Base-by-base conservation (phyloP, 352 stramenopile genomes). In the Phytophthora hibernalis region DNA sequence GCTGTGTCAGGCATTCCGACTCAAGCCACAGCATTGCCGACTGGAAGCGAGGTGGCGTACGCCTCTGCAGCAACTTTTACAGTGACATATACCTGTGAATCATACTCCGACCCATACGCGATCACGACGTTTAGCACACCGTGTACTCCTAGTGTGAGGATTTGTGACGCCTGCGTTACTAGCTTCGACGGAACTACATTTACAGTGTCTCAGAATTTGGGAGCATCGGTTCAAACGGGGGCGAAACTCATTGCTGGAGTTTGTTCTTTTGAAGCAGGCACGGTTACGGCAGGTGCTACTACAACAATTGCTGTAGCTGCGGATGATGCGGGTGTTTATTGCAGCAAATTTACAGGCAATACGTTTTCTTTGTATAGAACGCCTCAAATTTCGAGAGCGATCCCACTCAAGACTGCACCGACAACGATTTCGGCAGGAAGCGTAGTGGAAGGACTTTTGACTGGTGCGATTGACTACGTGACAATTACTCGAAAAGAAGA, bases 61-160 rank as follows among this genome's bases (percentile, higher is more conserved):
- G 60, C 76, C 44, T 16, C 76, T 0, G 54, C 49, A 5, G 89
- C 83, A 0, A 49, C 79, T 7, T 92, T 93, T 62, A 74, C 54
- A 42, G 51, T 95, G 22, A 84, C 69, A 2, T 86, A 89, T 51
- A 93, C 85, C 1, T 95, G 87, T 26, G 85, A 93, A 61, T 85
- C 86, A 28, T 98, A 97, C 62, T 97, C 90, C 12, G 85, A 96
- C 28, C 90, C 90, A 12, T 69, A 72, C 24, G 59, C 71, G 1
- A 82, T 80, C 42, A 76, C 76, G 3, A 77, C 72, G 1, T 90
- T 95, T 20, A 94, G 74, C 51, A 62, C 65, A 0, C 56, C 68
- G 1, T 98, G 92, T 45, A 76, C 65, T 3, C 82, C 82, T 15
- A 70, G 33, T 6, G 9, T 16, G 1, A 51, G 11, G 0, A 69